A percentile compares a stretch with the other conserved stretches of the same genome.
Evolutionary conservation across 768 basidiomycete genomes (phyloP).

Genomic region (Rhodocollybia butyracea): DNA sequence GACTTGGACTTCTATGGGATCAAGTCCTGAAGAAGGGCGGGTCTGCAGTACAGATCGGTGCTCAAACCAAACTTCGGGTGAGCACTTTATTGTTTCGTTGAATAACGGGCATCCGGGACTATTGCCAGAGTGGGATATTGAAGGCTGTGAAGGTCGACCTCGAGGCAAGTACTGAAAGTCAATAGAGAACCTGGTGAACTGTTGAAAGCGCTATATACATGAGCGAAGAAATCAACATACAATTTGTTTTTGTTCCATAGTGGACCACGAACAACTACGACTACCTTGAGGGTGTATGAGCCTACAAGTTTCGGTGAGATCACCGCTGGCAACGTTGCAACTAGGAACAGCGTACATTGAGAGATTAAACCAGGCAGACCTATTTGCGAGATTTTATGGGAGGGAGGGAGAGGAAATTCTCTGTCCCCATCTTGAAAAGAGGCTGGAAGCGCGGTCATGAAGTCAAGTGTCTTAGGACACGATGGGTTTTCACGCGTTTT

Average conservation of each 20-base stretch:
- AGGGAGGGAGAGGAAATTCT: not conserved
- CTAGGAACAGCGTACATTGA: conserved; percentile 19
- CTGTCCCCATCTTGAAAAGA: not conserved
- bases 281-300: conserved; percentile 43
- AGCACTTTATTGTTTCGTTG: conserved; percentile 5
- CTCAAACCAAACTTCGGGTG: conserved; percentile 10
- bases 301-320: not conserved
- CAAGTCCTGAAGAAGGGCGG: not conserved
- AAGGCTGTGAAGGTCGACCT: conserved; percentile 1
- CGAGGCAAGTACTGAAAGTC: conserved; percentile 12
- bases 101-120: not conserved
- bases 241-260: conserved; percentile 44
- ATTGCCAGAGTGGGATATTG: not conserved
- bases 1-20: conserved; percentile 8
- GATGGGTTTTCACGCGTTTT: not conserved
- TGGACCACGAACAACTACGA: conserved; percentile 31
- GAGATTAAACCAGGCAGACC: conserved; percentile 32
- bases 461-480: not conserved
- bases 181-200: not conserved
- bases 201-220: no score
- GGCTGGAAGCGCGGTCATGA: not conserved
- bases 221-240: conserved; percentile 26
- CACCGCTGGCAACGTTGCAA: no score
- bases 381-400: not conserved
- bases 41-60: not conserved